Conservation (phyloP, 257 asterid species). For the Verbena officinalis region DNA sequence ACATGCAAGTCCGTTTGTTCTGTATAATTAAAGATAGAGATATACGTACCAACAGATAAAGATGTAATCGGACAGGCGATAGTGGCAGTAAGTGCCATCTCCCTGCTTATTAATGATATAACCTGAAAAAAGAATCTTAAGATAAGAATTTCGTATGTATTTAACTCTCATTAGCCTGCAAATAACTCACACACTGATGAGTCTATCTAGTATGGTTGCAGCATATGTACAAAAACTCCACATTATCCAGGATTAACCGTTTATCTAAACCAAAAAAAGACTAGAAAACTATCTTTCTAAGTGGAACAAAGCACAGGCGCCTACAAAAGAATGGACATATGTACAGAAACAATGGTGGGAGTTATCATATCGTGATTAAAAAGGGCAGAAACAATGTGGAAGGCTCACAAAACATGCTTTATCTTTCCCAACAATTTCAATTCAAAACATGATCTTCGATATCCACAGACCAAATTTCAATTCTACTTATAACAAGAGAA, state of each 20-base stretch:
- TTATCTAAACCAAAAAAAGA: not conserved
- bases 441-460: not conserved
- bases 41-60: slow-evolving; percentile 42
- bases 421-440: not conserved
- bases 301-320: not conserved
- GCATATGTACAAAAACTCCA: not conserved
- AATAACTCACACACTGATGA: not conserved
- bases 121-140: too few species aligned
- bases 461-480: slow-evolving; percentile 6
- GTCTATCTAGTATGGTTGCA: not conserved
- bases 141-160: not conserved
- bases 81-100: slow-evolving; percentile 51
- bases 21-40: not conserved
- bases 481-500: not conserved
- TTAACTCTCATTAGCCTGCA: not conserved
- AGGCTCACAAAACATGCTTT: not conserved
- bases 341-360: not conserved
- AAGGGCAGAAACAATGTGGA: not conserved
- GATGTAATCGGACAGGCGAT: slow-evolving; percentile 38
- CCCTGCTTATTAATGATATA: slow-evolving; percentile 15
- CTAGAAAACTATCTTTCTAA: not conserved
- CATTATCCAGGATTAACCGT: not conserved
- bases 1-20: not conserved
- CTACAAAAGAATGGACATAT: not conserved
- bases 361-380: not conserved